These are phyloP conservation scores for Penicillium corylophilum DNA, from an alignment of 2,329 filamentous ascomycete genomes.

Conservation along the genomic window DNA sequence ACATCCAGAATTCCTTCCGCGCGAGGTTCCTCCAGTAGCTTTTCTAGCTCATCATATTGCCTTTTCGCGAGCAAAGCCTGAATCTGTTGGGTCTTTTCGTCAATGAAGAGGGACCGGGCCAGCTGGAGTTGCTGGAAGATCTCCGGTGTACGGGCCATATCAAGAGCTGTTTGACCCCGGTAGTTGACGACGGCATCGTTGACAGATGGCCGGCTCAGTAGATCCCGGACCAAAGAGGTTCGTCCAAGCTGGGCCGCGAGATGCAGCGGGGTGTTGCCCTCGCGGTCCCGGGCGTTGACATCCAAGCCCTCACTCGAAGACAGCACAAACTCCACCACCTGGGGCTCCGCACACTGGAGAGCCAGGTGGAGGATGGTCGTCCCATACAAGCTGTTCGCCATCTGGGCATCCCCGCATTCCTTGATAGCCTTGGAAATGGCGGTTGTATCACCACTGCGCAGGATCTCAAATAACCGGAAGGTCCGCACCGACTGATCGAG, in stretches of 20 bases:
- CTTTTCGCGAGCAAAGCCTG: conserved; percentile 71
- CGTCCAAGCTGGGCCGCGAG: conserved; percentile 81
- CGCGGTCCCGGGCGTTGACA: conserved; percentile 84
- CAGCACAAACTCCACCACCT: conserved; percentile 92
- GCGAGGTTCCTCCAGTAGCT: conserved; percentile 77
- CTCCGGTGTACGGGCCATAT: conserved; percentile 85
- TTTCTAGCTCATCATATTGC: conserved; percentile 75
- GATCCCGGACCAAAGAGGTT: conserved; percentile 73
- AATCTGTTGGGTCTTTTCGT: conserved; percentile 78
- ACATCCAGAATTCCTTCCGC: conserved; percentile 87
- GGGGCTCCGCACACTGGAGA: conserved; percentile 89
- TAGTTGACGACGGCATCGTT: conserved; percentile 87
- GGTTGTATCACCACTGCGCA: conserved; percentile 85
- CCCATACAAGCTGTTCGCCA: conserved; percentile 53
- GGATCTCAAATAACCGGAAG: conserved; percentile 89
- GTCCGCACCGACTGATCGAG: conserved; percentile 94
- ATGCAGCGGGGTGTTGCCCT: conserved; percentile 92
- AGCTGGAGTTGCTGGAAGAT: conserved; percentile 96
- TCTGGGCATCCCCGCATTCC: conserved; percentile 56
- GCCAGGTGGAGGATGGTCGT: conserved; percentile 91
- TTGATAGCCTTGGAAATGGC: conserved; percentile 81
- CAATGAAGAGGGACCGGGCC: conserved; percentile 83
- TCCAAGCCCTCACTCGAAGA: conserved; percentile 72
- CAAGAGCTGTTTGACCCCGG: conserved; percentile 79
- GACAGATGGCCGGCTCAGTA: conserved; percentile 78